A percentile compares a stretch with the other conserved stretches of the same genome.
These are phyloP conservation scores for Lavandula angustifolia DNA, from an alignment of 257 asterid species.

Conservation along the genomic window DNA sequence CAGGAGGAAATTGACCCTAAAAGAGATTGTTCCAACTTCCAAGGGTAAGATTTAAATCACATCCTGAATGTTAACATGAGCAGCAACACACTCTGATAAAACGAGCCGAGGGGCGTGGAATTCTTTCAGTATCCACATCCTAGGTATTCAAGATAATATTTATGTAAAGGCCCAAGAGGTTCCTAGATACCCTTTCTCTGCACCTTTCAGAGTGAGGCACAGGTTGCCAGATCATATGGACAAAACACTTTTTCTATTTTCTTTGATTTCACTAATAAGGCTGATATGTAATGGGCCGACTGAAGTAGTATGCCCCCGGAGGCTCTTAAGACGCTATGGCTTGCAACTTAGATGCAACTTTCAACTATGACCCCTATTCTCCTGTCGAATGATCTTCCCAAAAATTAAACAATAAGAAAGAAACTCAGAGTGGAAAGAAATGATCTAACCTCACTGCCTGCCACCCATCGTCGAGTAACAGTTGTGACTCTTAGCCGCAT, in stretches of 20 bases:
- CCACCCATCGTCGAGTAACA: constrained; percentile 82
- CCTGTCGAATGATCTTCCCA: constrained; percentile 2
- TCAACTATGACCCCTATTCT: constrained; percentile 13
- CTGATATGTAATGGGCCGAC: not conserved
- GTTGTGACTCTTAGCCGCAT: constrained; percentile 85
- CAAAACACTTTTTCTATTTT: not conserved
- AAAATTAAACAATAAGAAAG: constrained; percentile 16
- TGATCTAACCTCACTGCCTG: constrained; percentile 72
- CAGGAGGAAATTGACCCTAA: not conserved
- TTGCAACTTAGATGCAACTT: not conserved
- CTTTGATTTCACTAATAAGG: not conserved
- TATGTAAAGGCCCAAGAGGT: not conserved
- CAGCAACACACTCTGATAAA: constrained; percentile 15
- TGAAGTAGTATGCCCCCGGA: not conserved
- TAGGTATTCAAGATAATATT: not conserved
- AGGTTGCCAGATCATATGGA: not conserved
- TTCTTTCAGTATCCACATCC: not conserved
- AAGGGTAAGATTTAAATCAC: not conserved
- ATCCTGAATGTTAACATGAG: constrained; percentile 1
- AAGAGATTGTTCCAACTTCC: constrained; percentile 12
- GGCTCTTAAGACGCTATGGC: no score
- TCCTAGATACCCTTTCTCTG: not conserved
- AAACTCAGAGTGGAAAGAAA: constrained; percentile 19
- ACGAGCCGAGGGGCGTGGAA: not conserved
- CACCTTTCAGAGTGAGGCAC: not conserved